Percentiles rank a stretch among this genome's conserved stretches.
Evolutionary conservation across 2,329 filamentous ascomycete genomes (phyloP).

Genomic region (Exophiala alcalophila): DNA sequence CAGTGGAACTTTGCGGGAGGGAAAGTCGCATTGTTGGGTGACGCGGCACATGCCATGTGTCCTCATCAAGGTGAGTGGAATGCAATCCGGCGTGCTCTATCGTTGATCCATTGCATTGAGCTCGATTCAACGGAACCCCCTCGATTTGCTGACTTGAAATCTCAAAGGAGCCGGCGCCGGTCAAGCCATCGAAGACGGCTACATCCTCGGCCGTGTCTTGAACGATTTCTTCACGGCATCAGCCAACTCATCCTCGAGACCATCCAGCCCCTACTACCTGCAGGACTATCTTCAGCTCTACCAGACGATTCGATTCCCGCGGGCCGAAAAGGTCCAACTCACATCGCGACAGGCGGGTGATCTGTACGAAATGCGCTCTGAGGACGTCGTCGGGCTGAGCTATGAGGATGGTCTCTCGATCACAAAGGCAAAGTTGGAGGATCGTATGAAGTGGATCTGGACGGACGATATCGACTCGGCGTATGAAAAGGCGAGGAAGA

Average conservation of each 20-base stretch:
- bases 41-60: slow-evolving; percentile 37
- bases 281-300: slow-evolving; percentile 29
- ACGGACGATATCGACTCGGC: slow-evolving; percentile 35
- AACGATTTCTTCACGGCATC: slow-evolving; percentile 13
- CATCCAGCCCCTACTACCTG: slow-evolving; percentile 31
- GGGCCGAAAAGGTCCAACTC: slow-evolving; percentile 18
- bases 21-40: slow-evolving; percentile 32
- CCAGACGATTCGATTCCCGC: slow-evolving; percentile 18
- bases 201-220: slow-evolving; percentile 18
- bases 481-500: slow-evolving; percentile 22
- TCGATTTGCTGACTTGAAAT: slow-evolving; percentile 1
- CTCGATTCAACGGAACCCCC: no score
- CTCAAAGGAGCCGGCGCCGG: slow-evolving; percentile 59
- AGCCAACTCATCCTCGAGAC: slow-evolving; percentile 11
- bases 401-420: slow-evolving; percentile 40
- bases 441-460: slow-evolving; percentile 37
- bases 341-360: slow-evolving; percentile 18
- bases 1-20: slow-evolving; percentile 26
- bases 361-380: slow-evolving; percentile 39
- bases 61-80: slow-evolving; percentile 31
- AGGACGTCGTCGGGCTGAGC: slow-evolving; percentile 35
- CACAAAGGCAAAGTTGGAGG: slow-evolving; percentile 32
- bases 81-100: background rate
- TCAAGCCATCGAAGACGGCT: slow-evolving; percentile 65
- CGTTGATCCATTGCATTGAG: background rate